Percentiles rank a stretch among this genome's conserved stretches.
phyloP scores from a whole-genome alignment of 2,329 filamentous ascomycete genomes.

The Biscogniauxia mediterranea region DNA sequence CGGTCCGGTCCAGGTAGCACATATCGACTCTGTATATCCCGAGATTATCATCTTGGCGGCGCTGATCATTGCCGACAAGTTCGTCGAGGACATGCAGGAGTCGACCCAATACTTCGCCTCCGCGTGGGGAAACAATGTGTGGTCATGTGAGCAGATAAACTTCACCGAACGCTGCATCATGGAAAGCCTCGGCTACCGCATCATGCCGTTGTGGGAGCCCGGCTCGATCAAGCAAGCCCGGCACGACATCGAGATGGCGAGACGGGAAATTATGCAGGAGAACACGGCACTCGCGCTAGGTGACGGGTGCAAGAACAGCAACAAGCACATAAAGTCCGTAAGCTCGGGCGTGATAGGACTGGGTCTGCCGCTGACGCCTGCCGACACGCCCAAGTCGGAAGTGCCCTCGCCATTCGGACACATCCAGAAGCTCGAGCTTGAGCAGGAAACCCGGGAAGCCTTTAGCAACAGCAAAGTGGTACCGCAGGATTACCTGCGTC shows the following conservation, averaged over 20 bases:
- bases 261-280: constrained; percentile 33
- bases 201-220: constrained; percentile 58
- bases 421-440: constrained; percentile 17
- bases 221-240: constrained; percentile 57
- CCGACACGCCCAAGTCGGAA: constrained; percentile 38
- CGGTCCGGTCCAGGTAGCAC: constrained; percentile 34
- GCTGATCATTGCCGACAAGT: constrained; percentile 64
- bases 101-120: constrained; percentile 52
- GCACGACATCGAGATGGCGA: constrained; percentile 63
- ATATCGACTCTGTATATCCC: constrained; percentile 61
- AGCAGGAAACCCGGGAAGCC: constrained; percentile 22
- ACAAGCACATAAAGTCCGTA: constrained; percentile 36
- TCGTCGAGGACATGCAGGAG: constrained; percentile 58
- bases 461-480: constrained; percentile 20
- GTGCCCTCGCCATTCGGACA: constrained; percentile 21
- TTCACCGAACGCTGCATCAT: constrained; percentile 63
- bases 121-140: constrained; percentile 53
- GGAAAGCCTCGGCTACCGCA: constrained; percentile 62
- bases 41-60: constrained; percentile 64
- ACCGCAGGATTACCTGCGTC: constrained; percentile 24
- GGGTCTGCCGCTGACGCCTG: constrained; percentile 41
- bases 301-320: constrained; percentile 8
- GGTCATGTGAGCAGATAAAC: constrained; percentile 62
- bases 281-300: constrained; percentile 17
- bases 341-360: constrained; percentile 40